phyloP scores from a whole-genome alignment of 345 rosid species.

The Euphorbia lathyris region DNA sequence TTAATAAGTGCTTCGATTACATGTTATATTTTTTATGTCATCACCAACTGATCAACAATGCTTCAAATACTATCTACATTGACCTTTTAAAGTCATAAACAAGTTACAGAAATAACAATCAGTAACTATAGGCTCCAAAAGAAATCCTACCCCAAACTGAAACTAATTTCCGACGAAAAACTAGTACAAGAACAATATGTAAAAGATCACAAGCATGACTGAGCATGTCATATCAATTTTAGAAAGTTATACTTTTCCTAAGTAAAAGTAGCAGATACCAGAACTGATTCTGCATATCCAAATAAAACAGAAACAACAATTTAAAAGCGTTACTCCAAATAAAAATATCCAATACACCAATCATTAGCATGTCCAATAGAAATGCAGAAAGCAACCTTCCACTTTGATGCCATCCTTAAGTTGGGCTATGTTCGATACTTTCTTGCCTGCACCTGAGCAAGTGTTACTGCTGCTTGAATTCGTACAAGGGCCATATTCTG shows the following conservation, averaged over 20 bases:
- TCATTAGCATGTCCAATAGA: background rate
- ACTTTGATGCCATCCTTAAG: constrained; percentile 52
- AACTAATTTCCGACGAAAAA: background rate
- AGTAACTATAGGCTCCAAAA: background rate
- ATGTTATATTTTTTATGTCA: background rate
- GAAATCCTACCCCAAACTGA: background rate
- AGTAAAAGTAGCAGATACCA: constrained; percentile 7
- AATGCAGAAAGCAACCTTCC: constrained; percentile 60
- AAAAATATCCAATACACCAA: background rate
- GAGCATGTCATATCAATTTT: background rate
- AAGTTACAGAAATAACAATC: background rate
- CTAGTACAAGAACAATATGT: background rate
- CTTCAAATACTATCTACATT: background rate
- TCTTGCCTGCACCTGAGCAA: constrained; percentile 39
- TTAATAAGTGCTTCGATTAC: constrained; percentile 2
- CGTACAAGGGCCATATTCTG: constrained; percentile 26
- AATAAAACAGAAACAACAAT: background rate
- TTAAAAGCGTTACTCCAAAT: background rate
- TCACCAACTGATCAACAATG: background rate
- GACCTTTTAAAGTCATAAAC: background rate
- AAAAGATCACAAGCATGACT: background rate
- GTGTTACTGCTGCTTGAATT: constrained; percentile 33
- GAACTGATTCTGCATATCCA: background rate
- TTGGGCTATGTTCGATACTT: constrained; percentile 41
- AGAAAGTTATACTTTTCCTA: background rate